Base-by-base conservation (phyloP, 2,329 filamentous ascomycete species). In the Venturia carpophila region DNA sequence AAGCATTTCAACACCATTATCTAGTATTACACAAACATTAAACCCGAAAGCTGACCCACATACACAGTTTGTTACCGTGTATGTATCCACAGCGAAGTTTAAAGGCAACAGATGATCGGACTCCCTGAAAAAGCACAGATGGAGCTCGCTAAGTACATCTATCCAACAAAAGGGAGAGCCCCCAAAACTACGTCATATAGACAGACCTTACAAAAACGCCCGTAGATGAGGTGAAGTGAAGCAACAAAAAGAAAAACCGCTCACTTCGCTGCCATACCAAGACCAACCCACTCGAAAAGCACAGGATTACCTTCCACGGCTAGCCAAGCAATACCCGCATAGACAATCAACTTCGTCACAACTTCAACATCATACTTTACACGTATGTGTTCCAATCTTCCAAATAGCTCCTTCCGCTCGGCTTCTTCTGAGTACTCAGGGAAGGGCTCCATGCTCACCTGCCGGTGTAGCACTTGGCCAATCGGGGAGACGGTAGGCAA, bases 291-390 rank as follows among this genome's bases (percentile, higher is more conserved):
- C 72, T 91, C 84, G 72, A 94, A 92, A 49, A 91, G 75, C 34
- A 90, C 78, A 0, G 90, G 90, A 68, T 88, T 87, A n/a, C 83
- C 80, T 69, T 90, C 89, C 1, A 91, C 86, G 2, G 90, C 89
- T 67, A 95, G 79, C 86, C 87, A 92, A 63, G 83, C 91, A 74
- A 96, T 96, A 58, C 93, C 94, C 66, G 89, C 84, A 78, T 99
- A 99, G 30, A 99, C 91, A 71, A 99, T 89, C 67, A 99, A 77
- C 78, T 97, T 97, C 5, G 94, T 97, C 45, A 99, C 89, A 47
- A 99, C 93, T 76, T 99, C 94, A n/a, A 97, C 93, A 76, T 99
- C 94, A 73, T 97, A 99, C 70, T 92, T 83, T 67, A 97, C 92
- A 69, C 94, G 86, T 61, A 94, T 92, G 77, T 89, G 91, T 68